Base-by-base conservation (phyloP, 83 land plant genomes). In the Diphasiastrum complanatum region DNA sequence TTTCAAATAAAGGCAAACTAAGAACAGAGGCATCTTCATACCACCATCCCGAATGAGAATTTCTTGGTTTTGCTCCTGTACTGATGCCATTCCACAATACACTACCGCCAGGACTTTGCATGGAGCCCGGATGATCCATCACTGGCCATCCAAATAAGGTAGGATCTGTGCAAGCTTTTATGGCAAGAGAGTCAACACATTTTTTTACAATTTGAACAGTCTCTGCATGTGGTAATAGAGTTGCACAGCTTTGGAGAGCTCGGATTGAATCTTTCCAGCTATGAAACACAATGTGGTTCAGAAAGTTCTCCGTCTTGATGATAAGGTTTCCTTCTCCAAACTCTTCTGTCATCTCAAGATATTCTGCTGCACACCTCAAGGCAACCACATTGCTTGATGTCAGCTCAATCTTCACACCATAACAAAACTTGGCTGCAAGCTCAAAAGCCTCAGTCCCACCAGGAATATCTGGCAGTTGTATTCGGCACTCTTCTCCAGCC, bases 241-340 rank as follows among this genome's bases (percentile, higher is more conserved):
- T 10, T 29, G 47, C 66, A 31, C 66, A 64, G 31, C 31, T 45
- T 38, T 64, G 60, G 8, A 64, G 57, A 8, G 66, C 58, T n/a
- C 61, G 60, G 27, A 64, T 24, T 8, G 66, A 64, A 24, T 64
- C 61, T 24, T 64, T 64, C 66, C 66, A 64, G 36, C 66, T 64
- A 3, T 35, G 60, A 24, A 64, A 14, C 31, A 49, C 61, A 4
- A 64, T 34, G 3, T 64, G 61, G 23, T 64, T 49, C 10, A 64
- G 37, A 49, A 64, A 64, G 35, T 24, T 36, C 30, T 64, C 66
- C 16, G 66, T 47, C 5, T 48, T 29, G 5, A 11, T 2, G 16
- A 64, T 64, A 11, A 64, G 58, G 22, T 64, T 64, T 5, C 28
- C 20, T 19, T 49, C 66, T 12, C 66, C 66, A 47, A 48, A 47